Conservation (phyloP, 805 yeast species). For the Pichia manshurica region DNA sequence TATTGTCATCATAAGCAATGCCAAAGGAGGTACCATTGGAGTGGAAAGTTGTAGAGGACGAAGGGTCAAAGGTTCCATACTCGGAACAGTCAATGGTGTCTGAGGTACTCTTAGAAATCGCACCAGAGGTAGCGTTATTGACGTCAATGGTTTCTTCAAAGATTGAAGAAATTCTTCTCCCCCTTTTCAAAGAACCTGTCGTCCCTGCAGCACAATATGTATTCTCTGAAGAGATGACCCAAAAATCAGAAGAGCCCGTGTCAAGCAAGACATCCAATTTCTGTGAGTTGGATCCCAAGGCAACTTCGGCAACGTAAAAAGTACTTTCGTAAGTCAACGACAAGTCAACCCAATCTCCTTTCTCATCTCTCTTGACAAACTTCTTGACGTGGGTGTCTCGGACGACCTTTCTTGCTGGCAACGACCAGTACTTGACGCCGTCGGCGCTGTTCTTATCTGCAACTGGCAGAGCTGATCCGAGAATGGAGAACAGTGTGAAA, state of each 20-base stretch:
- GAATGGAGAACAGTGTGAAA: too few species aligned
- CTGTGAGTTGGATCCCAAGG: constrained; percentile 55
- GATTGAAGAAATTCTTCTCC: neutral
- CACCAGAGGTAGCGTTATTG: neutral
- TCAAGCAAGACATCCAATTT: constrained; percentile 53
- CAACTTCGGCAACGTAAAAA: constrained; percentile 41
- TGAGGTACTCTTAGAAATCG: neutral
- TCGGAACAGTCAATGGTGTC: constrained; percentile 34
- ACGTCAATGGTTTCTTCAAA: neutral
- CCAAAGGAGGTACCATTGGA: constrained; percentile 37
- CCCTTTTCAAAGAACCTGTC: constrained; percentile 10
- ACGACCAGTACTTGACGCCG: constrained; percentile 14
- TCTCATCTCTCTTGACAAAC: constrained; percentile 9
- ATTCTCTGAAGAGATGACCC: constrained; percentile 51
- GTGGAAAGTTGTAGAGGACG: constrained; percentile 34
- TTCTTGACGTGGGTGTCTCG: neutral
- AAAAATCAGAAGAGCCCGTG: constrained; percentile 72
- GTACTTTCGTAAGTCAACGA: constrained; percentile 34
- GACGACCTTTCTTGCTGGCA: constrained; percentile 18
- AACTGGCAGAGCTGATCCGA: neutral
- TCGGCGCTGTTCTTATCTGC: neutral
- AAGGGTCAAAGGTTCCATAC: constrained; percentile 45
- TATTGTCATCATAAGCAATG: constrained; percentile 44
- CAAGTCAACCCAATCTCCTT: constrained; percentile 25
- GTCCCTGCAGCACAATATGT: constrained; percentile 36